phyloP scores from a whole-genome alignment of 176 grass and related monocot genomes.

The Oryza glumipatula region DNA sequence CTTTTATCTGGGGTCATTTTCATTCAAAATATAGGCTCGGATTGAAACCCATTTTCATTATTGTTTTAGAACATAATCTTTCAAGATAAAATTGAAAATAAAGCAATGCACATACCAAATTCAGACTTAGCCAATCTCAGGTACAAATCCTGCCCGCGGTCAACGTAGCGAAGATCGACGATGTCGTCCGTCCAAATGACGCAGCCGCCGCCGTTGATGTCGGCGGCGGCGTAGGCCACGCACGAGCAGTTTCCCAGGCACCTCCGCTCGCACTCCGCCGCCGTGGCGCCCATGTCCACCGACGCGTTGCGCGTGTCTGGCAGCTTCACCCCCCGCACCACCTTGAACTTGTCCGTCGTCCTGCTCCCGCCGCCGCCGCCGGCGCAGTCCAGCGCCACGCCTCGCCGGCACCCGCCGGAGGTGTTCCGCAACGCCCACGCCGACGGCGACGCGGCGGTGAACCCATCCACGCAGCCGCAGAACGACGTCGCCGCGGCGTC shows the following conservation, averaged over 20 bases:
- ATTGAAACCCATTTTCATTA: too few relatives aligned
- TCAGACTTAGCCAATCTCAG: conserved; percentile 35
- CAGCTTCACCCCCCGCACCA: conserved; percentile 48
- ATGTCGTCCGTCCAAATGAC: conserved; percentile 26
- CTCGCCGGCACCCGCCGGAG: conserved; percentile 44
- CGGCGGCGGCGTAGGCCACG: conserved; percentile 50
- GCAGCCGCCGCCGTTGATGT: conserved; percentile 34
- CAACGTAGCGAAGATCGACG: conserved; percentile 32
- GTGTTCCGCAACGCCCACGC: conserved; percentile 20
- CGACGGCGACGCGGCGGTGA: conserved; percentile 29
- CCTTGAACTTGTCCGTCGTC: conserved; percentile 40
- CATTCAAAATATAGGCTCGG: too few relatives aligned
- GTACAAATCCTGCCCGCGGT: conserved; percentile 22
- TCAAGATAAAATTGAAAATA: too few relatives aligned
- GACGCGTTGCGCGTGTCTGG: conserved; percentile 29
- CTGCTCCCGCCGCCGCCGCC: background rate
- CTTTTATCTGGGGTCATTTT: too few relatives aligned
- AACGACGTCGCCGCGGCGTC: conserved; percentile 5
- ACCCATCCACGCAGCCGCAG: conserved; percentile 51
- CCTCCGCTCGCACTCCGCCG: conserved; percentile 38
- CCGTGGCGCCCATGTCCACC: conserved; percentile 21
- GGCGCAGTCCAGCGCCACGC: conserved; percentile 27
- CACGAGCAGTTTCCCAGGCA: conserved; percentile 66
- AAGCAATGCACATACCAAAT: conserved; percentile 11
- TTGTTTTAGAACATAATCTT: too few relatives aligned